Conservation (phyloP, 306 rosid genomes). For the Fagus crenata region DNA sequence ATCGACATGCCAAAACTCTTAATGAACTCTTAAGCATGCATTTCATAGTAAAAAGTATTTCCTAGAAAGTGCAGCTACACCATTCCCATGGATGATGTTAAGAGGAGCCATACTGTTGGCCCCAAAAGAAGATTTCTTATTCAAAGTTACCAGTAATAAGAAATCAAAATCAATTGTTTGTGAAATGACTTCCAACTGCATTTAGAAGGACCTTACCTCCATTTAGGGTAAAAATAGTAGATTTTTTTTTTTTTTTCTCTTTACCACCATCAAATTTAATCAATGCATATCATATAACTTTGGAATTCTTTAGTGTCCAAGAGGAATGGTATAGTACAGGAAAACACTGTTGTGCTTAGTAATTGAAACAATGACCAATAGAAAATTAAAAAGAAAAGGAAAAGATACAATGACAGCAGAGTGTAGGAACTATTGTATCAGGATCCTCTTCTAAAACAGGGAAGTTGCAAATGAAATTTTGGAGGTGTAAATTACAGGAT, state of each 20-base stretch:
- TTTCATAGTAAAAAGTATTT: neutral
- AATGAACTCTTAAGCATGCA: neutral
- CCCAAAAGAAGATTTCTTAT: neutral
- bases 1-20: neutral
- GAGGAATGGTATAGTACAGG: neutral
- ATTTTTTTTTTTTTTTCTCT: neutral
- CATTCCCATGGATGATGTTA: neutral
- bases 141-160: neutral
- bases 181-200: neutral
- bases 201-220: too few relatives aligned
- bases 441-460: neutral
- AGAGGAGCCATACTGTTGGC: neutral
- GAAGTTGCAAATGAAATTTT: neutral
- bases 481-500: neutral
- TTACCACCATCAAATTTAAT: neutral
- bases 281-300: neutral
- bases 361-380: neutral
- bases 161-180: neutral
- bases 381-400: neutral
- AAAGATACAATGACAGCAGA: neutral
- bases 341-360: neutral
- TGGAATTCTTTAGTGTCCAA: neutral
- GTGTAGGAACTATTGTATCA: neutral
- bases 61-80: neutral
- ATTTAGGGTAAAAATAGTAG: neutral